Conservation (phyloP, 805 yeast genomes). For the Barnettozyma vustinii region DNA sequence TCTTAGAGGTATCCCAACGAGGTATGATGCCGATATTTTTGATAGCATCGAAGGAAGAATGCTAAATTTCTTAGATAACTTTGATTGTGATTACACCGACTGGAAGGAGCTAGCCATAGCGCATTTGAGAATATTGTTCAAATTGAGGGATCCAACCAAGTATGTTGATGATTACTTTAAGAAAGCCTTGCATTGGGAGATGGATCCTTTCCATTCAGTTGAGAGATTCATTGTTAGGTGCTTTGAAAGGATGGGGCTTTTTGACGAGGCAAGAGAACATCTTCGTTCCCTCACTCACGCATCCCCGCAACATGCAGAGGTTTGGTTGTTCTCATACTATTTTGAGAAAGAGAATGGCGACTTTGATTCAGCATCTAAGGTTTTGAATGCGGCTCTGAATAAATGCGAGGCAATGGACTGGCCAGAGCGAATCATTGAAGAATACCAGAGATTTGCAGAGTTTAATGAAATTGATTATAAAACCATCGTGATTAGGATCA, state of each 20-base stretch:
- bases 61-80: not conserved
- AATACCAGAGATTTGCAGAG: conserved; percentile 34
- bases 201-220: conserved; percentile 37
- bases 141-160: not conserved
- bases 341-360: conserved; percentile 34
- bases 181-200: conserved; percentile 4
- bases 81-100: conserved; percentile 19
- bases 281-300: conserved; percentile 24
- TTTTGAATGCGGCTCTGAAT: conserved; percentile 31
- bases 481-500: conserved; percentile 23
- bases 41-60: not conserved
- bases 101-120: conserved; percentile 32
- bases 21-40: not conserved
- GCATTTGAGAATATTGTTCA: not conserved
- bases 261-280: conserved; percentile 26
- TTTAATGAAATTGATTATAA: conserved; percentile 30
- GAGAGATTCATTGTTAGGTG: conserved; percentile 37
- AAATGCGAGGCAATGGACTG: conserved; percentile 34
- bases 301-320: conserved; percentile 34
- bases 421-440: conserved; percentile 46
- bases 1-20: conserved; percentile 6
- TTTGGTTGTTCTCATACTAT: conserved; percentile 41
- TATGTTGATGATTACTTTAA: not conserved
- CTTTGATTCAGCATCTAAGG: conserved; percentile 17
- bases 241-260: conserved; percentile 27